Base-by-base conservation (phyloP, 139 green algal species). In the Coelastrella sp. region DNA sequence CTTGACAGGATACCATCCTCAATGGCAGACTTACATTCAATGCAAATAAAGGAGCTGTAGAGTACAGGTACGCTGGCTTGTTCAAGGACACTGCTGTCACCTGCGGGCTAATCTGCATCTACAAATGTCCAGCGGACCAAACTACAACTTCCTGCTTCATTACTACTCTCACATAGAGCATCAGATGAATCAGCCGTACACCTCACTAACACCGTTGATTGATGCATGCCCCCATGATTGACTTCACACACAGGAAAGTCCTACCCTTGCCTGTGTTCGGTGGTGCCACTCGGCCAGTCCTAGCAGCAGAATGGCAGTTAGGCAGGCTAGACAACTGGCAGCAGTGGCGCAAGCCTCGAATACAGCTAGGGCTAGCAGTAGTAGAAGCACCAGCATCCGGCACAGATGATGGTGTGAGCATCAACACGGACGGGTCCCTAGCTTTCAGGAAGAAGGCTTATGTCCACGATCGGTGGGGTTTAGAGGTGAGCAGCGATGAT, bases 271-370 rank as follows among this genome's bases (percentile, higher is more conserved):
- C 79, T 56, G 47, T 81, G 14, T 57, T 80, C 74, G 87, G 64
- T 32, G 79, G 76, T n/a, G 7, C 87, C 20, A 79, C 64, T 47
- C 81, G 66, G 14, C 64, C 79, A 19, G 87, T 91, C 8, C 64
- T 91, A 47, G 64, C 77, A 73, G 87, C 87, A 54, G 78, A 91
- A 56, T 91, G 87, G 87, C 65, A 61, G 60, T 14, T 91, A 57
- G 87, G 87, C 22, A 64, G 79, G 16, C 20, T 54, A 11, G 57
- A 85, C 8, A 16, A 47, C 79, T 85, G 79, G 82, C 13, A 60
- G 20, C 66, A 56, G 58, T 90, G 85, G 85, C 73, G 74, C 22
- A 75, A 20, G 8, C 85, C 85, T 3, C n/a, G 85, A 7, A 10
- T 90, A n/a, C 85, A 90, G 22, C 73, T 90, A 19, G 85, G 85